These are phyloP conservation scores for Penicillium goetzii DNA, from an alignment of 495 filamentous ascomycete genomes.

Conservation along the genomic window DNA sequence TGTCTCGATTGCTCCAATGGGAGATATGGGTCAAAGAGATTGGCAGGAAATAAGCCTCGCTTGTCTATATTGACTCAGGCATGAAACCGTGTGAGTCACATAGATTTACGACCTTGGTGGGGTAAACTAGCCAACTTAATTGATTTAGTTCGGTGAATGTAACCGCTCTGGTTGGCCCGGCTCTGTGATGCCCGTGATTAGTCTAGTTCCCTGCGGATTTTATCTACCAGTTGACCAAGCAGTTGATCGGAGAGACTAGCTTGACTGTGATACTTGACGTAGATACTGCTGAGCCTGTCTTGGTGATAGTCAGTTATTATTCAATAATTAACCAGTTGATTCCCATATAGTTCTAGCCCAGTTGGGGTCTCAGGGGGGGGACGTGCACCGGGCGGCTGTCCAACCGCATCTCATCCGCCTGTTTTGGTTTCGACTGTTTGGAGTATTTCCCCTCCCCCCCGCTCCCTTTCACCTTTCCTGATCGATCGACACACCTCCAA, in stretches of 20 bases:
- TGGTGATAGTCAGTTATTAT: too few species aligned
- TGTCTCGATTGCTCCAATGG: background rate
- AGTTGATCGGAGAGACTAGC: background rate
- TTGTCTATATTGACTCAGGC: background rate
- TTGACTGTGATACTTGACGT: background rate
- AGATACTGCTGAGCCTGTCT: too few species aligned
- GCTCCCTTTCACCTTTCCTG: background rate
- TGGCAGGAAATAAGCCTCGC: background rate
- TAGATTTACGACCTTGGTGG: background rate
- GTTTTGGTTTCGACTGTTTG: background rate
- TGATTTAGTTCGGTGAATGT: background rate
- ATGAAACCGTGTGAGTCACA: slow-evolving; percentile 9
- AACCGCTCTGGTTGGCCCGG: background rate
- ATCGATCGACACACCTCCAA: background rate
- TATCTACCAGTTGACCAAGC: too few species aligned
- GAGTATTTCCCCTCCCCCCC: background rate
- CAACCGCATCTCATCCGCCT: background rate
- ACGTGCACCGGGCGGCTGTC: slow-evolving; percentile 3
- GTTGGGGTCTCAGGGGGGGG: background rate
- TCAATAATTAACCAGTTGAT: background rate
- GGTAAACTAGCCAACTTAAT: background rate
- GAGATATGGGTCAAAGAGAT: too few species aligned
- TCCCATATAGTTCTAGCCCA: background rate
- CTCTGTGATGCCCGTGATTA: background rate
- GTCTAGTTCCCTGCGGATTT: background rate